These are phyloP conservation scores for Calonectria hawksworthii DNA, from an alignment of 2,329 filamentous ascomycete species.

Conservation along the genomic window DNA sequence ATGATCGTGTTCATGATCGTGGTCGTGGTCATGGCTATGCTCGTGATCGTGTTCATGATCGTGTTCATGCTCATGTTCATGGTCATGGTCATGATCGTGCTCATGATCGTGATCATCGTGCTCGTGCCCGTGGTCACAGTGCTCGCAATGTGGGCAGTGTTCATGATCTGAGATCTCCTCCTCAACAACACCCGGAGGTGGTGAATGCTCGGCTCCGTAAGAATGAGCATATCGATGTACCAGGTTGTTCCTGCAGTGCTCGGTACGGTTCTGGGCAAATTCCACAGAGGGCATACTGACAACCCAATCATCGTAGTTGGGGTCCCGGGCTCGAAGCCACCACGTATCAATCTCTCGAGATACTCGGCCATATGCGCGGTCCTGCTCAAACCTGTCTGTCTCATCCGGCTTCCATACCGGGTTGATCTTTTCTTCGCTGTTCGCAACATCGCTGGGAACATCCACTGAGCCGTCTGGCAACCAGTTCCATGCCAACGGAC, in stretches of 20 bases:
- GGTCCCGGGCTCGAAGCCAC: conserved; percentile 73
- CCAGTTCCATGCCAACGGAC: conserved; percentile 70
- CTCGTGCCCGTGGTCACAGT: neutral
- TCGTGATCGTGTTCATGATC: conserved; percentile 20
- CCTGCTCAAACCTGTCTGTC: conserved; percentile 70
- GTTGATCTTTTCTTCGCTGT: conserved; percentile 59
- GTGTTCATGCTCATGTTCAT: conserved; percentile 56
- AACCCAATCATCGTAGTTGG: conserved; percentile 71
- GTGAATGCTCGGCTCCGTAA: conserved; percentile 59
- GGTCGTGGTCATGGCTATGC: conserved; percentile 20
- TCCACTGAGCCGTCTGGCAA: conserved; percentile 56
- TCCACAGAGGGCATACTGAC: conserved; percentile 72
- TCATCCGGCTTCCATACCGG: conserved; percentile 67
- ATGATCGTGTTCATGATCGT: conserved; percentile 37
- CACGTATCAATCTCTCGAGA: conserved; percentile 76
- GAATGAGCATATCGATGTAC: conserved; percentile 67
- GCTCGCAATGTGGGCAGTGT: conserved; percentile 52
- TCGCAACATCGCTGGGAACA: conserved; percentile 49
- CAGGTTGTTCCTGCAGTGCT: conserved; percentile 71
- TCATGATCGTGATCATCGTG: conserved; percentile 36
- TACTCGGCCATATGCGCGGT: conserved; percentile 70
- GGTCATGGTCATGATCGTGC: conserved; percentile 31
- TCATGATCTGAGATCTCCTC: conserved; percentile 56
- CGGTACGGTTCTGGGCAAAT: conserved; percentile 69
- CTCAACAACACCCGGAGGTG: conserved; percentile 52